Base-by-base conservation (phyloP, 2,329 filamentous ascomycete genomes). In the Fusarium ambrosium region DNA sequence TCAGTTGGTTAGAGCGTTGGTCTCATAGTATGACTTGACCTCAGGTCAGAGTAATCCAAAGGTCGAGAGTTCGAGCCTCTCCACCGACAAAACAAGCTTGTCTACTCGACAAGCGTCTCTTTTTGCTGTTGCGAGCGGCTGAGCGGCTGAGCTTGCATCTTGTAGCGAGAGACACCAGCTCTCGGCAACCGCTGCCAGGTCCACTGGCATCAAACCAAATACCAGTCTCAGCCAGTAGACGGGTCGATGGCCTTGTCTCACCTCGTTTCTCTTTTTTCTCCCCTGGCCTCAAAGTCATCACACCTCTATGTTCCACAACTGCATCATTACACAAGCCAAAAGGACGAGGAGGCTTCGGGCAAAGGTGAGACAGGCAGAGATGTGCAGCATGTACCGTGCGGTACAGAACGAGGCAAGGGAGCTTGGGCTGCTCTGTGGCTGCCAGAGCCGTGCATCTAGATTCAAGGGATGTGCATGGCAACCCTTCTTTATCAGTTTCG, bases 51-150 rank as follows among this genome's bases (percentile, higher is more conserved):
- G 73, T 66, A 60, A 76, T 76, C 70, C 73, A 76, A 76, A 73
- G 72, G 72, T 73, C 70, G 73, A 76, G 70, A 76, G 70, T 76
- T 76, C 70, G 72, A 76, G 72, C 73, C 73, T 76, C 73, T 76
- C 73, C 72, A 70, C 74, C 72, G 73, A 76, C 72, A 76, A 16
- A 11, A n/a, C 6, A 7, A 53, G 29, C 34, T 45, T 73, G 51
- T 68, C 48, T 34, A 8, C 0, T 10, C 8, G 59, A 36, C 61
- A 29, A 22, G 41, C 5, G 32, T 62, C 10, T 14, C 16, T 68
- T 67, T 73, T 72, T 64, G 60, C 20, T 11, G 48, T 53, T 32
- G 27, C 10, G 48, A 53, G 24, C 27, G 27, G 29, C 24, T 32
- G 24, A 27, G 24, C 29, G 48, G 29, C 27, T 20, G 27, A n/a